Percentiles rank a stretch among this genome's conserved stretches.
phyloP scores from a whole-genome alignment of 441 rosid genomes.

The Erodium chrysanthum region DNA sequence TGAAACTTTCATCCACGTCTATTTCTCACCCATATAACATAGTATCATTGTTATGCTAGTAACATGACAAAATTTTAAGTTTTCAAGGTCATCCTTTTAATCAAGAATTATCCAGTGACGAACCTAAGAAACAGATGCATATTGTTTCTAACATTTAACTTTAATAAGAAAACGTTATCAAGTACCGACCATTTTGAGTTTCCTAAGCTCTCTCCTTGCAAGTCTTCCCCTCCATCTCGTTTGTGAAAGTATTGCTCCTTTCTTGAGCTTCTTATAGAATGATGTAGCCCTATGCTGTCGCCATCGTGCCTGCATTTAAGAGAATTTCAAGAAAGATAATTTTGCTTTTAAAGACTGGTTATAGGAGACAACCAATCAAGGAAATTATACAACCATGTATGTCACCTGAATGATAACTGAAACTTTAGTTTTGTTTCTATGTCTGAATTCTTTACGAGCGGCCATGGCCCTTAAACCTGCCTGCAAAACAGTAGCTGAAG shows the following conservation, averaged over 20 bases:
- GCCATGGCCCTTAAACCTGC: constrained; percentile 70
- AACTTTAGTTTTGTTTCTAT: constrained; percentile 62
- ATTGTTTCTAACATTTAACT: neutral
- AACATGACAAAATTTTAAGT: neutral
- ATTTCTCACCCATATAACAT: neutral
- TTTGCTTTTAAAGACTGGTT: neutral
- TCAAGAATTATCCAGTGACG: neutral
- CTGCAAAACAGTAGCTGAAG: constrained; percentile 56
- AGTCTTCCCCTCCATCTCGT: constrained; percentile 86
- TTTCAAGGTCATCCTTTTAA: neutral
- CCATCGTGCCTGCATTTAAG: constrained; percentile 56
- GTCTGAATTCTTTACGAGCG: constrained; percentile 71
- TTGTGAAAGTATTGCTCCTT: constrained; percentile 62
- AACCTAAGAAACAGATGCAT: neutral
- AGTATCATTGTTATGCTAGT: neutral
- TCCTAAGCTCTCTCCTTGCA: constrained; percentile 71
- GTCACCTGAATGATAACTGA: constrained; percentile 66
- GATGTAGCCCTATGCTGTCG: constrained; percentile 51
- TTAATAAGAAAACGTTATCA: constrained; percentile 8
- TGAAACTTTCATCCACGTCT: neutral
- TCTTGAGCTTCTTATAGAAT: constrained; percentile 66
- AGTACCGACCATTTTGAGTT: constrained; percentile 80
- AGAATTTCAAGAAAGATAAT: constrained; percentile 11
- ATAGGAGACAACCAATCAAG: constrained; percentile 7
- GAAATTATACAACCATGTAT: constrained; percentile 12